phyloP scores from a whole-genome alignment of 2,329 filamentous ascomycete species.

The Beauveria caledonica region DNA sequence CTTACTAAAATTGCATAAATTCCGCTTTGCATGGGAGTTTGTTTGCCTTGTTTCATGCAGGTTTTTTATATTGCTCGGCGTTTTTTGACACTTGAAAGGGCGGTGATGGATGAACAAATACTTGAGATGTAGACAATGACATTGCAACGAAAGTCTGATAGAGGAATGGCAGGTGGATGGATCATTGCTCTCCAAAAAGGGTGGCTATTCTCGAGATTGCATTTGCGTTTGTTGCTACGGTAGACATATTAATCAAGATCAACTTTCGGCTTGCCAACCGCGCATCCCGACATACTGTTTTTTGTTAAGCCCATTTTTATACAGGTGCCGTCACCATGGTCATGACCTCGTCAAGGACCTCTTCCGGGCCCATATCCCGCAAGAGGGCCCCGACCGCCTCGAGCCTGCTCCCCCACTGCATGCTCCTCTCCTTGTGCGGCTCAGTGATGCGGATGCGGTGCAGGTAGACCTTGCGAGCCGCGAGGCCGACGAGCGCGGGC shows the following conservation, averaged over 20 bases:
- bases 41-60: background rate
- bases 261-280: background rate
- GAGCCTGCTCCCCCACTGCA: conserved; percentile 85
- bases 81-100: background rate
- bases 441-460: conserved; percentile 69
- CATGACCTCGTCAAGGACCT: conserved; percentile 58
- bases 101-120: background rate
- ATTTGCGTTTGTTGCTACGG: background rate
- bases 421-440: conserved; percentile 69
- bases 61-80: background rate
- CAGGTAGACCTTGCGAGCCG: conserved; percentile 77
- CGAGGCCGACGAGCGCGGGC: conserved; percentile 74
- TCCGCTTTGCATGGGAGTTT: conserved; percentile 7
- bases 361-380: conserved; percentile 51
- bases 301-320: conserved; percentile 11
- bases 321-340: conserved; percentile 46
- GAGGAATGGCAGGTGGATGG: background rate
- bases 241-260: conserved; percentile 8
- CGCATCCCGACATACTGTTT: background rate
- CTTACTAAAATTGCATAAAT: conserved; percentile 57
- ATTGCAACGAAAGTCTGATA: background rate
- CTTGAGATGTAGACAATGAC: background rate
- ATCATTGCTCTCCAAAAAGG: background rate
- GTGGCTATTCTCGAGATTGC: background rate
- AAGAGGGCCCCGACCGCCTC: conserved; percentile 60